phyloP scores from a whole-genome alignment of 1,284 basidiomycete genomes.

The Anthracocystis panici-leucophaei region DNA sequence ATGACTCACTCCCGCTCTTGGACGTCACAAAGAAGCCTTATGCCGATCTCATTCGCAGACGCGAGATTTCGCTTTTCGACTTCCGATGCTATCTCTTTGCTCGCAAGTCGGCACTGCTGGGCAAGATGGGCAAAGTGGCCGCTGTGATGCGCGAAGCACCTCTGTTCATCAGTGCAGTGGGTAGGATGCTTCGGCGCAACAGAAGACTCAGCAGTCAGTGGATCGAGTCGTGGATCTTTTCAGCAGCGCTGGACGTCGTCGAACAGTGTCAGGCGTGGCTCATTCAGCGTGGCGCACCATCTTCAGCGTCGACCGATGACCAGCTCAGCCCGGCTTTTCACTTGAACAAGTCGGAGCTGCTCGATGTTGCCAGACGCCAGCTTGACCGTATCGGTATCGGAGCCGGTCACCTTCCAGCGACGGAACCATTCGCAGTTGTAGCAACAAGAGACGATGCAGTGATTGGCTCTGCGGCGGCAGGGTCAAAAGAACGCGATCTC shows the following conservation, averaged over 20 bases:
- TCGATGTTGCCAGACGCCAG: conserved; percentile 81
- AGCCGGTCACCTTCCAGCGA: conserved; percentile 78
- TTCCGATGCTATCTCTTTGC: conserved; percentile 91
- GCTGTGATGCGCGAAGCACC: conserved; percentile 79
- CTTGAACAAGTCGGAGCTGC: conserved; percentile 79
- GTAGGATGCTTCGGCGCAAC: conserved; percentile 79
- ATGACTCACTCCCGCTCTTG: conserved; percentile 86
- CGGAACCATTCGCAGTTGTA: conserved; percentile 74
- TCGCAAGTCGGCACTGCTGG: conserved; percentile 83
- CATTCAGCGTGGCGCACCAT: conserved; percentile 47
- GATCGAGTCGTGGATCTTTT: conserved; percentile 95
- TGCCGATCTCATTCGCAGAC: conserved; percentile 86
- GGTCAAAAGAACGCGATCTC: conserved; percentile 30
- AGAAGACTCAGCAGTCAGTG: conserved; percentile 74
- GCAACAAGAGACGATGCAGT: neutral
- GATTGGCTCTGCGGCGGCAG: too few relatives aligned
- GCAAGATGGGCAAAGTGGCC: conserved; percentile 77
- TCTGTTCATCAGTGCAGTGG: conserved; percentile 84
- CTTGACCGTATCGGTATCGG: conserved; percentile 84
- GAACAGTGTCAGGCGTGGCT: conserved; percentile 85
- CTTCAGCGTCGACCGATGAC: conserved; percentile 22
- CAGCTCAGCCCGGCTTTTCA: conserved; percentile 61
- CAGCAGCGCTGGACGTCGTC: conserved; percentile 86
- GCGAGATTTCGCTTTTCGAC: conserved; percentile 92
- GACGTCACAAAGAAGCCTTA: conserved; percentile 86